Evolutionary conservation across 1,284 basidiomycete genomes (phyloP), one percentile per base, ranked within the genome.

Genomic region (Abortiporus biennis): DNA sequence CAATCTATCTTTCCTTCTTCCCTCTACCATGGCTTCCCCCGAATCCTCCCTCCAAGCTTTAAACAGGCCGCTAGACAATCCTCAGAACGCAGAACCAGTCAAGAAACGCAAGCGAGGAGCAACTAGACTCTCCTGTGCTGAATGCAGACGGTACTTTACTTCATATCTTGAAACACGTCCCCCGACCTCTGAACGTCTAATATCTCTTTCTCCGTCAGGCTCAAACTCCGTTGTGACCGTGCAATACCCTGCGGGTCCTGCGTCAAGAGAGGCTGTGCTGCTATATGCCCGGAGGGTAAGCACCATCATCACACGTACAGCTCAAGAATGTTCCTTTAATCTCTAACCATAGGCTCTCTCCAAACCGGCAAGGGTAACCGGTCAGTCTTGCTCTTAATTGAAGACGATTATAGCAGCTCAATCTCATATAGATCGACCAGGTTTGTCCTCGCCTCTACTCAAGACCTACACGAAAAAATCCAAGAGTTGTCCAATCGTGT

Each of bases 381-480:
- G 27, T 29, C 9, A 29, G n/a, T 29, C 27, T 29, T 29, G n/a
- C 27, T 25, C 20, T 15, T 24, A 15, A 15, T 40, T 29, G 15
- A 29, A 19, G 6, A 19, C 17, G 39, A n/a, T n/a, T n/a, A 44
- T 45, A 25, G 42, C 19, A 27, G 6, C 44, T 36, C 36, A 29
- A 29, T 29, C 27, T 29, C 27, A 29, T 9, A 9, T 29, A 30
- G 19, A 36, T 34, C 29, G 30, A 52, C 4, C 50, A 84, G 84
- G n/a, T 87, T 87, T 53, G 84, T 87, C 1, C 73, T 89, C 31
- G 85, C 86, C 0, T 85, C 84, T 0, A 89, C 85, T 0, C 80
- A 85, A 58, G 85, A 89, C 52, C 67, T 89, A 0, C 86, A 89
- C 56, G 84, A 87, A 61, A 86, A 88, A 61, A 89, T 90, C 44